phyloP scores from a whole-genome alignment of 345 rosid species.

The Camelina sativa region DNA sequence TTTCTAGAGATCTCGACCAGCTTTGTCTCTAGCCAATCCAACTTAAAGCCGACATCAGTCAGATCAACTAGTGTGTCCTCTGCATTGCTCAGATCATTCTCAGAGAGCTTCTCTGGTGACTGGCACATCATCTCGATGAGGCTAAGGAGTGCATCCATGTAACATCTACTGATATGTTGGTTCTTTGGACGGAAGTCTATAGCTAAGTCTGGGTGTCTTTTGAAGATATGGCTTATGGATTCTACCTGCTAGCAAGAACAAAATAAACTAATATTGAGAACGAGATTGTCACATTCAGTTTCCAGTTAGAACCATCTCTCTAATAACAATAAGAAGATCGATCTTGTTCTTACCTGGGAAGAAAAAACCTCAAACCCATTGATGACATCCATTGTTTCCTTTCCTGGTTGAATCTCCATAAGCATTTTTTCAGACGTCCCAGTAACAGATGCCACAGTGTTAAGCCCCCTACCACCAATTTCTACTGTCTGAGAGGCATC shows the following conservation, averaged over 20 bases:
- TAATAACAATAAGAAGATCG: too few relatives aligned
- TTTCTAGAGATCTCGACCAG: conserved; percentile 13
- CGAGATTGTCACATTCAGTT: too few relatives aligned
- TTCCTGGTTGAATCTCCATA: too few relatives aligned
- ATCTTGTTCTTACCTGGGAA: too few relatives aligned
- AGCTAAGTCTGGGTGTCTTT: neutral
- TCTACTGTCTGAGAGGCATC: too few relatives aligned
- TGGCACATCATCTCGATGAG: neutral
- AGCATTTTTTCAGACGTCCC: too few relatives aligned
- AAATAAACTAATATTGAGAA: neutral
- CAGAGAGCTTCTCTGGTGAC: neutral
- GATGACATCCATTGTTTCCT: too few relatives aligned
- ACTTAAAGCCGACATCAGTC: conserved; percentile 26
- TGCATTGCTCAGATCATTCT: neutral
- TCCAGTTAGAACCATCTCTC: too few relatives aligned
- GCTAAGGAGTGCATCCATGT: neutral
- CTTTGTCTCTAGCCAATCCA: conserved; percentile 35
- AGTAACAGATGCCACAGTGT: too few relatives aligned
- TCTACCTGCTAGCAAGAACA: neutral
- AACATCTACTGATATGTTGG: neutral
- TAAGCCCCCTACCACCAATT: too few relatives aligned
- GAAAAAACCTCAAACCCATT: neutral
- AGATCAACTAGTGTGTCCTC: conserved; percentile 20
- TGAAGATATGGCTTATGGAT: neutral
- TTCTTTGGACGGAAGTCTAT: neutral